Evolutionary conservation across 1,139 yeast genomes (phyloP), one percentile per base, ranked within the genome.

Genomic region (Yamadazyma friedrichii): DNA sequence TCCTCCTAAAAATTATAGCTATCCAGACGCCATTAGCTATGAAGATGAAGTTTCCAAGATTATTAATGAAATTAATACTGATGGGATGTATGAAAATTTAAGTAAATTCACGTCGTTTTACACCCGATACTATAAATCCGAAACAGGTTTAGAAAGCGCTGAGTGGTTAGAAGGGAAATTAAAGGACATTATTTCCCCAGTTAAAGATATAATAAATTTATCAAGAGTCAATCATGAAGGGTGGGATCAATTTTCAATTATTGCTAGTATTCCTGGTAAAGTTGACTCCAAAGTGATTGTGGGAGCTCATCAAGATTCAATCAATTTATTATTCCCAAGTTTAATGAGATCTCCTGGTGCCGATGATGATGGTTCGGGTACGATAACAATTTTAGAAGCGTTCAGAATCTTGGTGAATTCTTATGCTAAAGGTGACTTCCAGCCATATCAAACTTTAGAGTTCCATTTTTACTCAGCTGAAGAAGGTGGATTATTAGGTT

Each of bases 391-490:
- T 33, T 64, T 88, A 42, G 96, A 89, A 59, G 81, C 89, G 0
- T 74, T 89, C 53, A 76, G 94, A 46, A 62, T 86, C 9, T 64
- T 86, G 33, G 62, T 76, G 13, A 68, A 65, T 16, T 62, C 60
- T 9, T 61, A 62, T 39, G 54, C 51, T 20, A 44, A 55, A 10
- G 78, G 74, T 0, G 44, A 48, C 0, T 73, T 79, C 50, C 56
- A 62, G 43, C 91, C 93, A 3, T 66, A 74, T 44, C 87, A 88
- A 61, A 80, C 95, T 0, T 64, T 91, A 24, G 96, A 91, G 59
- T 89, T 93, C 68, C 98, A 91, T 62, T 93, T 88, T 73, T 91
- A 88, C 63, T 80, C 95, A 32, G 98, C 96, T 2, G 98, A 91
- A 66, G 98, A 91, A 69, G 91, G 88, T 45, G 98, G 98, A 0